A percentile compares a stretch with the other conserved stretches of the same genome.
Evolutionary conservation across 2,329 filamentous ascomycete species (phyloP).

Genomic region (Paracorniculantispora psalliotae): DNA sequence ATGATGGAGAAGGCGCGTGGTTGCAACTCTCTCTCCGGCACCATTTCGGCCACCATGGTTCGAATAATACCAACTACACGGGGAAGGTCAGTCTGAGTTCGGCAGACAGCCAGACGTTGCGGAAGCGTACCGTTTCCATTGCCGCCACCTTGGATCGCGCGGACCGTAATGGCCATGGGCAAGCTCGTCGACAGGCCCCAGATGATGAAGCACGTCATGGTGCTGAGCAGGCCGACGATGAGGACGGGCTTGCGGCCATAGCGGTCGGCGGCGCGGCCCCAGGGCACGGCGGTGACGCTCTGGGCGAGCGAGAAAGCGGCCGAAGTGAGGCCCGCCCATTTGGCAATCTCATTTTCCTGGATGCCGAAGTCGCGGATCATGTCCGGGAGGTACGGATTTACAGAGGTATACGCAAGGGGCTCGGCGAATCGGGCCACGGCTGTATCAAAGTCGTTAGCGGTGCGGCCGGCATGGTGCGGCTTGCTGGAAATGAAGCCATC

Average conservation of each 20-base stretch:
- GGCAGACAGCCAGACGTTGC: background rate
- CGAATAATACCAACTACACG: constrained; percentile 74
- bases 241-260: constrained; percentile 82
- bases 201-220: constrained; percentile 73
- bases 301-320: constrained; percentile 69
- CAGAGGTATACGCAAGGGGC: constrained; percentile 66
- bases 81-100: background rate
- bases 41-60: constrained; percentile 90
- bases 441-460: constrained; percentile 27
- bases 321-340: constrained; percentile 73
- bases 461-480: background rate
- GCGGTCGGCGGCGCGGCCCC: constrained; percentile 71
- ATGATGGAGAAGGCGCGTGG: constrained; percentile 88
- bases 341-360: constrained; percentile 64
- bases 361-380: constrained; percentile 80
- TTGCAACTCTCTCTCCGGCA: constrained; percentile 79
- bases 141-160: constrained; percentile 73
- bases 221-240: constrained; percentile 65
- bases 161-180: constrained; percentile 70
- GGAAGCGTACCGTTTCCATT: constrained; percentile 70
- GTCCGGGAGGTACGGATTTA: constrained; percentile 67
- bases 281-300: constrained; percentile 65
- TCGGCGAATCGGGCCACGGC: constrained; percentile 76
- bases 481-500: background rate
- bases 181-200: constrained; percentile 82